Percentiles rank a stretch among this genome's conserved stretches.
Conservation (phyloP, 345 rosid genomes). For the Tarenaya hassleriana region DNA sequence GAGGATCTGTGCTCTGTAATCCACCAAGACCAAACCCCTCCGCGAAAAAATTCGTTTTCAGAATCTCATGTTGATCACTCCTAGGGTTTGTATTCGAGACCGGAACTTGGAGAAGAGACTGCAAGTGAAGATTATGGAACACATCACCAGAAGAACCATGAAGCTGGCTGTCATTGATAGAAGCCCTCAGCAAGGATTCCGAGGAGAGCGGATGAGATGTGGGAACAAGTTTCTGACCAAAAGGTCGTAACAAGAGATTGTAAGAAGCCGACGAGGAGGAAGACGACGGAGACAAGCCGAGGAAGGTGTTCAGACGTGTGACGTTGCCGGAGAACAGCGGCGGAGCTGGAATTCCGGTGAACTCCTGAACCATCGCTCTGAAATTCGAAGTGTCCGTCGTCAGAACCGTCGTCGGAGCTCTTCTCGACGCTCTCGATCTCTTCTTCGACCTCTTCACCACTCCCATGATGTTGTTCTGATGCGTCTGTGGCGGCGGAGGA, state of each 20-base stretch:
- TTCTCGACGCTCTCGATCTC: slow-evolving; percentile 83
- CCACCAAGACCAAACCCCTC: slow-evolving; percentile 31
- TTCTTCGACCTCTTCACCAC: no score
- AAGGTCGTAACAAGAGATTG: slow-evolving; percentile 49
- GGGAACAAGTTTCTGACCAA: slow-evolving; percentile 38
- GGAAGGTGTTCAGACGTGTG: slow-evolving; percentile 53
- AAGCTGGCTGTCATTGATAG: slow-evolving; percentile 24
- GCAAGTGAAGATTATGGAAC: slow-evolving; percentile 51
- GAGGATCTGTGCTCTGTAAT: slow-evolving; percentile 45
- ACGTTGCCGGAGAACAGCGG: slow-evolving; percentile 56
- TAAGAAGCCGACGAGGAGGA: slow-evolving; percentile 36
- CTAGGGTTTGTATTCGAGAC: slow-evolving; percentile 34
- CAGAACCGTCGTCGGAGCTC: slow-evolving; percentile 91
- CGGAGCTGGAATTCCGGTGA: slow-evolving; percentile 93
- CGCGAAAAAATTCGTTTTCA: slow-evolving; percentile 1
- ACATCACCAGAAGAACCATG: not conserved
- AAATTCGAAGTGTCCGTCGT: slow-evolving; percentile 87
- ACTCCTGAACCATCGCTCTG: slow-evolving; percentile 97
- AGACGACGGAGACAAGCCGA: slow-evolving; percentile 42
- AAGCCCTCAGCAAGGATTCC: slow-evolving; percentile 19
- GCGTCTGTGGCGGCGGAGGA: no score
- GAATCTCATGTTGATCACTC: slow-evolving; percentile 25
- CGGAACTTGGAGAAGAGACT: slow-evolving; percentile 53
- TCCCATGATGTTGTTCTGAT: slow-evolving; percentile 15
- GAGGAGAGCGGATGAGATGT: slow-evolving; percentile 30